Percentiles rank a stretch among this genome's conserved stretches.
phyloP scores from a whole-genome alignment of 352 stramenopile species.

The Globisporangium heterothallicum region DNA sequence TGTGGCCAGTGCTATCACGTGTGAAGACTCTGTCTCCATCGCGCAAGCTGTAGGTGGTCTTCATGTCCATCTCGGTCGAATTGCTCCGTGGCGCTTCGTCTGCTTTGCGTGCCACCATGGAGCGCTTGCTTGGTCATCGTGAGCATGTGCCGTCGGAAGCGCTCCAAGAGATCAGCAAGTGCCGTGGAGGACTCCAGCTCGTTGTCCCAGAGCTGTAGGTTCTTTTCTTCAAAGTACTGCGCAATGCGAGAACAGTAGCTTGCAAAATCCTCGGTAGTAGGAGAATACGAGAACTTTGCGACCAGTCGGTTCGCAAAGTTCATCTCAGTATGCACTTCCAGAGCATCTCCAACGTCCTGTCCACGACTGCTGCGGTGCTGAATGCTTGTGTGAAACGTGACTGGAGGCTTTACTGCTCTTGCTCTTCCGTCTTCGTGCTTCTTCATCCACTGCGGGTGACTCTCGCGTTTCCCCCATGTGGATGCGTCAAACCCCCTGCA shows the following conservation, averaged over 20 bases:
- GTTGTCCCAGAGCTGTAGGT: background rate
- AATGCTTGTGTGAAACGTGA: background rate
- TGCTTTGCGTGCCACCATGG: background rate
- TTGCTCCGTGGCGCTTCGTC: background rate
- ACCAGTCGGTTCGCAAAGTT: too few species aligned
- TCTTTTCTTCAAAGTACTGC: background rate
- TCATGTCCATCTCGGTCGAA: background rate
- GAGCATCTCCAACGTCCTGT: too few species aligned
- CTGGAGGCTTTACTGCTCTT: background rate
- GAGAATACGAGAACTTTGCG: background rate
- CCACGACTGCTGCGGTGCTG: too few species aligned
- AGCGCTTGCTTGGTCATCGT: background rate
- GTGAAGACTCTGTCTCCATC: background rate
- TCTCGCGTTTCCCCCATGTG: conserved; percentile 3
- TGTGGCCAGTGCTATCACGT: too few species aligned
- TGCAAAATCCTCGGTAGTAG: background rate
- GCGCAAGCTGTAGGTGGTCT: background rate
- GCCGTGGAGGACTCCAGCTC: too few species aligned
- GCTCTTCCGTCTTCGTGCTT: background rate
- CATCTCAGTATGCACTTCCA: background rate
- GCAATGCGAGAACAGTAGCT: background rate
- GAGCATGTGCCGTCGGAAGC: background rate
- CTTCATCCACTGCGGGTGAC: background rate
- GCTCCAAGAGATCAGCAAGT: background rate
- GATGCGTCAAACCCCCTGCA: conserved; percentile 1